Percentiles rank a stretch among this genome's conserved stretches.
These are phyloP conservation scores for Suillus weaverae DNA, from an alignment of 768 basidiomycete genomes.

Conservation along the genomic window DNA sequence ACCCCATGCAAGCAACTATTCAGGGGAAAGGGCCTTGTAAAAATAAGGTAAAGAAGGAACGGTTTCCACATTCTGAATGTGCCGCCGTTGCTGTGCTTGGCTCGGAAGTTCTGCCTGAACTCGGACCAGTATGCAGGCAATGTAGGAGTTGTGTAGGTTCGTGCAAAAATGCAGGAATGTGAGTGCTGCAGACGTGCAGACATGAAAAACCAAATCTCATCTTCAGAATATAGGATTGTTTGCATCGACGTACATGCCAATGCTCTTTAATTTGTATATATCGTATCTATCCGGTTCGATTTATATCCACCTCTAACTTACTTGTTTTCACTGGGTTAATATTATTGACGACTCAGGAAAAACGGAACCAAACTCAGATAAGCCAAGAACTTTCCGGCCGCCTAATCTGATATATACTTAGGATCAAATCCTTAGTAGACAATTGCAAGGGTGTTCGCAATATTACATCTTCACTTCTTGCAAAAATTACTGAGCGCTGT, in stretches of 20 bases:
- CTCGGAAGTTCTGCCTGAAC: neutral
- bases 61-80: neutral
- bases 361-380: constrained; percentile 25
- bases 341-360: neutral
- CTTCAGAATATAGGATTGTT: no score
- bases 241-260: no score
- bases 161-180: no score
- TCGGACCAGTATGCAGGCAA: no score
- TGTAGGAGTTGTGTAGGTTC: no score
- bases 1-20: neutral
- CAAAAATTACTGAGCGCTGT: neutral
- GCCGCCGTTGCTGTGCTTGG: neutral
- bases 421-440: neutral
- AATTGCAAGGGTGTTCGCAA: neutral
- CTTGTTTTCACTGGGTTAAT: no score
- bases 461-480: neutral
- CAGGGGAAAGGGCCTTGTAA: neutral
- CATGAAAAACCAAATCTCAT: no score
- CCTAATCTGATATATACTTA: constrained; percentile 2
- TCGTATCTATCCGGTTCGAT: no score
- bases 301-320: no score
- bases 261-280: no score
- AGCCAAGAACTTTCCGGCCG: constrained; percentile 17
- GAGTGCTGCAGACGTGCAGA: no score
- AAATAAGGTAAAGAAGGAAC: neutral